Evolutionary conservation across 2,329 filamentous ascomycete species (phyloP).

Genomic region (Zymoseptoria passerinii): DNA sequence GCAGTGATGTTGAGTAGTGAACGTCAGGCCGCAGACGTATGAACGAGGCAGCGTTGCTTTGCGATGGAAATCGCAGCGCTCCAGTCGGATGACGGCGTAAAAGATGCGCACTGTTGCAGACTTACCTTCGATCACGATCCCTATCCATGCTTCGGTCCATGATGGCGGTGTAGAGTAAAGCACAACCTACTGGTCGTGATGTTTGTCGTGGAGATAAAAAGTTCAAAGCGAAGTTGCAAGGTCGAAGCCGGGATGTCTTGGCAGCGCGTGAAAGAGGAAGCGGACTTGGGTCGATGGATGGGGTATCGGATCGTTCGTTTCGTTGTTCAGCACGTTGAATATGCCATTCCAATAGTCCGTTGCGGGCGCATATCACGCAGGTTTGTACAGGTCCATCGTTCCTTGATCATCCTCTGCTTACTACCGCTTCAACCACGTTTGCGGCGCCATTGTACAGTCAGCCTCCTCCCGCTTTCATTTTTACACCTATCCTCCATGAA

Average conservation of each 20-base stretch:
- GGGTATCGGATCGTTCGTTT: neutral
- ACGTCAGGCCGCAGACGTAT: neutral
- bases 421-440: neutral
- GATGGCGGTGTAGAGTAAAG: neutral
- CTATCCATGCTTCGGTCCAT: conserved; percentile 26
- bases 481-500: neutral
- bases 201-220: neutral
- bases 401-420: neutral
- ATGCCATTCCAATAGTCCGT: neutral
- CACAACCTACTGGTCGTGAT: neutral
- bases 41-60: neutral
- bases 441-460: neutral
- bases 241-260: neutral
- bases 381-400: neutral
- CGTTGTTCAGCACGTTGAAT: neutral
- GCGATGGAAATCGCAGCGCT: too few relatives aligned
- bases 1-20: neutral
- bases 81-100: too few relatives aligned
- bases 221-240: neutral
- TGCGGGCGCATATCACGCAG: neutral
- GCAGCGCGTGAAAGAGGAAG: neutral
- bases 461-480: neutral
- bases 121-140: conserved; percentile 38
- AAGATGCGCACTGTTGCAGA: conserved; percentile 6
- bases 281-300: neutral